Base-by-base conservation (phyloP, 345 rosid genomes). In the Rhodamnia argentea region DNA sequence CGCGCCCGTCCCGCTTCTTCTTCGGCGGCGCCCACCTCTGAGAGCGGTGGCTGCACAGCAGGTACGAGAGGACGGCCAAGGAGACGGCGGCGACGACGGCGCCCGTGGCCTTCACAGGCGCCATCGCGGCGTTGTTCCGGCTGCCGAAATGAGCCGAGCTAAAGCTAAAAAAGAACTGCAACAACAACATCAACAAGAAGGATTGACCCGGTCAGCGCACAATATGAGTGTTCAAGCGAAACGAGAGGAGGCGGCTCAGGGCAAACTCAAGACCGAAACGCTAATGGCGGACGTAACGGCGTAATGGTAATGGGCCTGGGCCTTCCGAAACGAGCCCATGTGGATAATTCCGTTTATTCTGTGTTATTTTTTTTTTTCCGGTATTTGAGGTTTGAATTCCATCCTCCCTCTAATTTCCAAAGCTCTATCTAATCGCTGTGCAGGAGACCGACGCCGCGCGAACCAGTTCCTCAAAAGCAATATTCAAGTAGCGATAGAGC, bases 51-150 rank as follows among this genome's bases (percentile, higher is more conserved):
- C 55, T 70, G 85, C 87, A 37, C 87, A 92, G 85, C 84, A 90
- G 86, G 91, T 88, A 94, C 56, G 92, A 92, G 86, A 92, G 87
- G 14, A 92, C 83, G 13, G 90, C 91, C 86, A 95, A 50, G 76
- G 96, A 91, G 82, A 92, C 47, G n/a, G 90, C 88, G 10, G 91
- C 92, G 27, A 88, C 90, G 88, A 90, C 52, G 83, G 92, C 90
- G 83, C 92, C 93, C 20, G 90, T 83, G 86, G 87, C 82, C 88
- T 85, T 91, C 74, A 64, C 89, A 37, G 78, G 78, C 47, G 24
- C 47, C 78, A 70, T 70, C 26, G 47, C 47, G 14, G 78, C 24
- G 78, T n/a, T n/a, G 47, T 18, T 37, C 78, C 7, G 24, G 18
- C 3, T 10, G 78, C 78, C 44, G 78, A 70, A 40, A 42, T 42